These are phyloP conservation scores for Amanita fuliginea DNA, from an alignment of 768 basidiomycete species.

Conservation along the genomic window DNA sequence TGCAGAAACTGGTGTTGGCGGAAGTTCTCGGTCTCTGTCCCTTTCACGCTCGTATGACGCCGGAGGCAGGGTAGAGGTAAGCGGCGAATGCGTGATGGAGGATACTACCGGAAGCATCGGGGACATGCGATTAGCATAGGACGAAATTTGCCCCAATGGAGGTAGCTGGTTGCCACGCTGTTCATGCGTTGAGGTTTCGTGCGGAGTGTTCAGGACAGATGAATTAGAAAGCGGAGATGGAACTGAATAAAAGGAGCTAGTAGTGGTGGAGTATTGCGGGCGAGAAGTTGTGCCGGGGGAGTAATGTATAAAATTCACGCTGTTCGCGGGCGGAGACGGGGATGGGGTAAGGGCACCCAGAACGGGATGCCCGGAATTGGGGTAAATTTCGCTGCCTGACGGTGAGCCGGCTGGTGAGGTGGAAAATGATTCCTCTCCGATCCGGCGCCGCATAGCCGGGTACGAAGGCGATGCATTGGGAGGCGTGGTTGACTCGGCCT, in stretches of 20 bases:
- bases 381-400: constrained; percentile 46
- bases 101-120: constrained; percentile 27
- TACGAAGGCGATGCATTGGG: constrained; percentile 26
- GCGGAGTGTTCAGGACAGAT: constrained; percentile 20
- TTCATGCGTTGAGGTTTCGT: constrained; percentile 14
- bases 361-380: constrained; percentile 30
- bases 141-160: constrained; percentile 24
- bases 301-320: constrained; percentile 51
- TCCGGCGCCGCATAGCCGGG: constrained; percentile 34
- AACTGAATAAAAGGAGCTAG: constrained; percentile 31
- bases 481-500: constrained; percentile 32
- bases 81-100: constrained; percentile 27
- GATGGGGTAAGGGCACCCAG: constrained; percentile 38
- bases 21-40: constrained; percentile 36
- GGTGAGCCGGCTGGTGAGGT: constrained; percentile 42
- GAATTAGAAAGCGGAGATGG: constrained; percentile 43
- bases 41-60: constrained; percentile 48
- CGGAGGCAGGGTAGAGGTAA: constrained; percentile 23
- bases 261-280: constrained; percentile 23
- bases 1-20: constrained; percentile 33
- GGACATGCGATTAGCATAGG: constrained; percentile 25
- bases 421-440: constrained; percentile 33
- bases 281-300: constrained; percentile 23
- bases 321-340: constrained; percentile 53
- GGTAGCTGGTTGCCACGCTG: constrained; percentile 21